These are phyloP conservation scores for Dictyostelium citrinum DNA, from an alignment of 78 protist species.

Conservation along the genomic window DNA sequence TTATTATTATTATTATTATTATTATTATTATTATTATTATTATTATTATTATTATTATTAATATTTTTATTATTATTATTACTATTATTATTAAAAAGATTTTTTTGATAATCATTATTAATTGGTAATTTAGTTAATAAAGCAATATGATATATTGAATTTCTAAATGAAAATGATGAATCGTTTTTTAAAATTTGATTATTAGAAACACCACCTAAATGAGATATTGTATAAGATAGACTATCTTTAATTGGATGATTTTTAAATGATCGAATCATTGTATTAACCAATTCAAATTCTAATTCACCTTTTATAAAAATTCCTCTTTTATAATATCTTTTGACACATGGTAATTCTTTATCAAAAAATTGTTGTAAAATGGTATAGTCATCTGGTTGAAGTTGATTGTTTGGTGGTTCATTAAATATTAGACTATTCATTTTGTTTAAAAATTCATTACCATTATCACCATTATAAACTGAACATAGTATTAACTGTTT, in stretches of 20 bases:
- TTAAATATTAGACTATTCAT: neutral
- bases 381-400: neutral
- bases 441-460: neutral
- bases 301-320: neutral
- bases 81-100: too few species aligned
- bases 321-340: constrained; percentile 9
- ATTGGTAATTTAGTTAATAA: neutral
- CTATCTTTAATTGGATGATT: neutral
- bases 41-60: too few species aligned
- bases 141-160: neutral
- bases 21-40: too few species aligned
- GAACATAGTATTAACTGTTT: neutral
- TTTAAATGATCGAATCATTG: neutral
- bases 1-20: too few species aligned
- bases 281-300: neutral
- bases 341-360: neutral
- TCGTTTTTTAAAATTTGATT: neutral
- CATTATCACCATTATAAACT: neutral
- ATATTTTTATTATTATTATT: too few species aligned
- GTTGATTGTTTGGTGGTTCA: neutral
- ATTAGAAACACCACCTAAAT: neutral
- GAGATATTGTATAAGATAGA: neutral
- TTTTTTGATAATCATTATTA: neutral
- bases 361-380: neutral
- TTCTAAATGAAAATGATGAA: neutral